Evolutionary conservation across 306 rosid genomes (phyloP).

Genomic region (Acacia acuminata): DNA sequence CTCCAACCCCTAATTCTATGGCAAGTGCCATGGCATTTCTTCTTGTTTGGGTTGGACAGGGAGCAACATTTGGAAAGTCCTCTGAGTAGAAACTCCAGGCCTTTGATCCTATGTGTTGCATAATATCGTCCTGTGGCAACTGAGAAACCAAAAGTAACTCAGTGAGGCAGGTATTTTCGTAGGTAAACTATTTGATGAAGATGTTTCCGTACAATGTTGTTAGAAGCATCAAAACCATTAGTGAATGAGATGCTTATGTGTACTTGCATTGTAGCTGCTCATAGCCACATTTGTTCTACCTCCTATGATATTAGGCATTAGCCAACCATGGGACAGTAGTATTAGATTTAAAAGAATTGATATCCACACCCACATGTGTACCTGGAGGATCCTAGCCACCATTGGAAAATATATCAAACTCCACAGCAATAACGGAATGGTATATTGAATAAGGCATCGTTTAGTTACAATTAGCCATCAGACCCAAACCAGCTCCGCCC

Average conservation of each 20-base stretch:
- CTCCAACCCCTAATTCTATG: neutral
- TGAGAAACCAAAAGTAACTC: neutral
- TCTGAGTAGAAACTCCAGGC: neutral
- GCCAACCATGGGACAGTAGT: neutral
- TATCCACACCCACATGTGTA: constrained; percentile 51
- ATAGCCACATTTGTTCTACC: neutral
- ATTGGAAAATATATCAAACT: constrained; percentile 42
- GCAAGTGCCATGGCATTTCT: neutral
- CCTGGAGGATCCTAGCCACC: constrained; percentile 8
- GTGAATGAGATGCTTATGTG: neutral
- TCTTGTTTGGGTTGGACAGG: neutral
- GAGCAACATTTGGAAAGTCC: neutral
- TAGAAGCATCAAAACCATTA: neutral
- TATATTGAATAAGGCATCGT: neutral
- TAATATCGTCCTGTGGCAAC: neutral
- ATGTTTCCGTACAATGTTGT: neutral
- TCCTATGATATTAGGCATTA: neutral
- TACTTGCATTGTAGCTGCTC: neutral
- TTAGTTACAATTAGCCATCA: neutral
- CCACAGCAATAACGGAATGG: constrained; percentile 17
- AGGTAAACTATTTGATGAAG: neutral
- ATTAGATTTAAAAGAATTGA: neutral
- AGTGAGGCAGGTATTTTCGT: neutral
- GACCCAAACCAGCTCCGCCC: neutral
- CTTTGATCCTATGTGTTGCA: neutral